Evolutionary conservation across 371 early-diverging fungal species (phyloP).

Genomic region (Mucor piriformis): DNA sequence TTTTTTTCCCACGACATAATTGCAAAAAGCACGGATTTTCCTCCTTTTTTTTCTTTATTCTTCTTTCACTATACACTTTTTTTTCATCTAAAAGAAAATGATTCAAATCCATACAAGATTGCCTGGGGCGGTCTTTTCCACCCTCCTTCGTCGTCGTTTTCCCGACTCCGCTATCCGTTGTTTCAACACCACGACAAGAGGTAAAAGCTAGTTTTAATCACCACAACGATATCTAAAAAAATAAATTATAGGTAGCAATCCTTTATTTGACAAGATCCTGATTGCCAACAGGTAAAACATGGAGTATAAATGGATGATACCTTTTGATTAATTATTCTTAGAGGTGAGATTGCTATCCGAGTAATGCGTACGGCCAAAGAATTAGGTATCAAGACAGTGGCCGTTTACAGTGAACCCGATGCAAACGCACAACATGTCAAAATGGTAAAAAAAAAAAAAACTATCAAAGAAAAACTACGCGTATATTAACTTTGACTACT

Average conservation of each 20-base stretch:
- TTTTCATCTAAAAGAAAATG: constrained; percentile 1
- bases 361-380: constrained; percentile 85
- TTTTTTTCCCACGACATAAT: neutral
- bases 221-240: no score
- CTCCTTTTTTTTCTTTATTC: neutral
- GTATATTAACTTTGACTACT: neutral
- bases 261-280: constrained; percentile 84
- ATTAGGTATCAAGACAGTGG: constrained; percentile 94
- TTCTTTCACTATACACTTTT: neutral
- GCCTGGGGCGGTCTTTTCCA: constrained; percentile 4
- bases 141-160: constrained; percentile 2
- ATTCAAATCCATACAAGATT: constrained; percentile 12
- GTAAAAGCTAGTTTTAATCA: no score
- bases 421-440: constrained; percentile 79
- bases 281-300: constrained; percentile 76
- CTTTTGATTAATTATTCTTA: constrained; percentile 17
- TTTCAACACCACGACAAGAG: constrained; percentile 4
- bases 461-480: neutral
- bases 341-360: constrained; percentile 91
- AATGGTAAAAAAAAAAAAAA: constrained; percentile 50
- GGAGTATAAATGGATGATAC: neutral
- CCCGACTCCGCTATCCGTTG: constrained; percentile 14
- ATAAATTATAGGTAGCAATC: constrained; percentile 55
- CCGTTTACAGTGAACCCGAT: constrained; percentile 95
- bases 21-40: neutral